phyloP scores from a whole-genome alignment of 108 stramenopile genomes.

The Stephanodiscus minutulus region DNA sequence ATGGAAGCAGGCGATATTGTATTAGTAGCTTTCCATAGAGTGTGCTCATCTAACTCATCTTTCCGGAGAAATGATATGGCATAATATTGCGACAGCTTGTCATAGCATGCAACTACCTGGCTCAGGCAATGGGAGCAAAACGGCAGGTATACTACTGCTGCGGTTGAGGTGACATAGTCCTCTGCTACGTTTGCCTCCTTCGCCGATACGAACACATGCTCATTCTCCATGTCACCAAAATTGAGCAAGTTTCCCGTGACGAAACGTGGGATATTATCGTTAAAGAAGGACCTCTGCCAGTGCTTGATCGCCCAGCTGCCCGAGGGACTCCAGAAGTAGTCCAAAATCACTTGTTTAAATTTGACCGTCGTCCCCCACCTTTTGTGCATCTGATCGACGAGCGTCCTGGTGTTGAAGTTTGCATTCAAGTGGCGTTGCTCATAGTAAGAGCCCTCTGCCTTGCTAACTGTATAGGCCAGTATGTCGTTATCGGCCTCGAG shows the following conservation, averaged over 20 bases:
- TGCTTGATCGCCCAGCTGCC: constrained; percentile 58
- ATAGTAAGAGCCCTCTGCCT: constrained; percentile 63
- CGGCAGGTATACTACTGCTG: constrained; percentile 74
- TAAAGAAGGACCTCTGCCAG: constrained; percentile 72
- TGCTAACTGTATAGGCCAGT: constrained; percentile 71
- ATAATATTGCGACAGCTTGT: constrained; percentile 56
- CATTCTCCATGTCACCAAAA: constrained; percentile 43
- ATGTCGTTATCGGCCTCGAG: constrained; percentile 63
- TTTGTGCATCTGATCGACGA: constrained; percentile 46
- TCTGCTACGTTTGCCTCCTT: neutral
- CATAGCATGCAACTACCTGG: constrained; percentile 54
- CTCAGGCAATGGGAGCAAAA: constrained; percentile 78
- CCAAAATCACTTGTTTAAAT: constrained; percentile 73
- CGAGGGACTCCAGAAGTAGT: constrained; percentile 83
- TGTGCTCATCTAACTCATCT: constrained; percentile 57
- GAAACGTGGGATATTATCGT: constrained; percentile 61
- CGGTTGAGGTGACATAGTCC: constrained; percentile 21
- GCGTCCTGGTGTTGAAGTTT: constrained; percentile 64
- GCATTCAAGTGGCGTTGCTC: constrained; percentile 61
- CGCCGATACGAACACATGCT: constrained; percentile 21
- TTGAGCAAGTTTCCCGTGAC: constrained; percentile 57
- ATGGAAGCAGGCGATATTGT: constrained; percentile 62
- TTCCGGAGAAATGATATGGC: constrained; percentile 72
- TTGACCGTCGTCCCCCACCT: constrained; percentile 51
- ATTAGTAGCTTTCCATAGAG: constrained; percentile 79